Conservation (phyloP, 2,329 filamentous ascomycete species). For the Teratosphaeria zuluensis region DNA sequence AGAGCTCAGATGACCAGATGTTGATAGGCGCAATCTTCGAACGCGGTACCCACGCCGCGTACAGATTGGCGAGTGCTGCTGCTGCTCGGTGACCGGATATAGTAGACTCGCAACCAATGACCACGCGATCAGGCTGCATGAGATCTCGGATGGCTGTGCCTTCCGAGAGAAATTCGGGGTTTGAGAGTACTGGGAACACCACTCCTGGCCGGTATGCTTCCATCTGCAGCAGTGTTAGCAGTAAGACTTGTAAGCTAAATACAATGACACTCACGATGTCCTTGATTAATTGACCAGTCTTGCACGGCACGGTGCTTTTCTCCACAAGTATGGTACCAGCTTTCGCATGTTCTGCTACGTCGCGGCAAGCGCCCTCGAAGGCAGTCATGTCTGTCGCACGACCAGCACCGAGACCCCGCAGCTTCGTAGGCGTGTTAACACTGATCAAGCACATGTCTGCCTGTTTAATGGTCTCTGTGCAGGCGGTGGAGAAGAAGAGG, state of each 20-base stretch:
- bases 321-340: slow-evolving; percentile 64
- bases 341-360: slow-evolving; percentile 56
- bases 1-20: slow-evolving; percentile 65
- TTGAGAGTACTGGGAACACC: slow-evolving; percentile 67
- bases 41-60: slow-evolving; percentile 59
- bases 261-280: slow-evolving; percentile 44
- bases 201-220: slow-evolving; percentile 51
- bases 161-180: slow-evolving; percentile 70
- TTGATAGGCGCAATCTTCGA: slow-evolving; percentile 61
- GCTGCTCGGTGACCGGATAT: slow-evolving; percentile 53
- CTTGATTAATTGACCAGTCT: slow-evolving; percentile 59
- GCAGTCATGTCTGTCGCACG: slow-evolving; percentile 62
- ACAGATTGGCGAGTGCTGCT: slow-evolving; percentile 53
- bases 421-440: slow-evolving; percentile 74
- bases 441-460: slow-evolving; percentile 65
- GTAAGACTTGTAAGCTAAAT: not conserved
- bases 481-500: slow-evolving; percentile 62
- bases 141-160: slow-evolving; percentile 65
- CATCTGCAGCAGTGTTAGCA: slow-evolving; percentile 4
- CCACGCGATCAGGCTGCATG: slow-evolving; percentile 58
- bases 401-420: slow-evolving; percentile 56
- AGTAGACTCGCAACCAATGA: slow-evolving; percentile 62
- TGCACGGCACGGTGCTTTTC: slow-evolving; percentile 70
- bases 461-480: slow-evolving; percentile 50
- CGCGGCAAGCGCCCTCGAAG: slow-evolving; percentile 57